A percentile compares a stretch with the other conserved stretches of the same genome.
phyloP scores from a whole-genome alignment of 257 asterid species.

The Solanum dulcamara region DNA sequence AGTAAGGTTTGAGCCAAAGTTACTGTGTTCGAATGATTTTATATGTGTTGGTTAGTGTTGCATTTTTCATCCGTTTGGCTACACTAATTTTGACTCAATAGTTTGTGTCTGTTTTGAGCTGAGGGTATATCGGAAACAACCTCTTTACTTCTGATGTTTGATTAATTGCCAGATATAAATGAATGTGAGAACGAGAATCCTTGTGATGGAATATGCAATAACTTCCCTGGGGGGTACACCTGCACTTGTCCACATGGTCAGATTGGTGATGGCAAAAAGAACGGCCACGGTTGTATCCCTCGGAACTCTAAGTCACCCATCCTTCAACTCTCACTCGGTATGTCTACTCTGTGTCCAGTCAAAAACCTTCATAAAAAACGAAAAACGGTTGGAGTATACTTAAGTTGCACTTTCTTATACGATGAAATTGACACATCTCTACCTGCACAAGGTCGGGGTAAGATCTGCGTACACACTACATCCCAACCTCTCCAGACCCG shows the following conservation, averaged over 20 bases:
- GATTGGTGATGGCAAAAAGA: background rate
- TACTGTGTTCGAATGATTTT: background rate
- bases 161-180: background rate
- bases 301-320: background rate
- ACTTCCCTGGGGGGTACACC: background rate
- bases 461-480: no score
- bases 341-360: background rate
- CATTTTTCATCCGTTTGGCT: background rate
- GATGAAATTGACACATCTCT: no score
- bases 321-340: background rate
- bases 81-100: no score
- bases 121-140: background rate
- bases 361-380: background rate
- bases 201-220: background rate
- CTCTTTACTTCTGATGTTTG: background rate
- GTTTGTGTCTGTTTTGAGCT: background rate
- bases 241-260: background rate
- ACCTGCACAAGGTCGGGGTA: no score
- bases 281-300: background rate
- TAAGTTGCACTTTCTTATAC: background rate
- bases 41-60: background rate
- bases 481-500: no score
- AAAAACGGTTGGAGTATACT: background rate
- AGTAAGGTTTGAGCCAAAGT: background rate
- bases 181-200: background rate